Conservation (phyloP, 1,139 yeast species). For the Pichia cactophila region DNA sequence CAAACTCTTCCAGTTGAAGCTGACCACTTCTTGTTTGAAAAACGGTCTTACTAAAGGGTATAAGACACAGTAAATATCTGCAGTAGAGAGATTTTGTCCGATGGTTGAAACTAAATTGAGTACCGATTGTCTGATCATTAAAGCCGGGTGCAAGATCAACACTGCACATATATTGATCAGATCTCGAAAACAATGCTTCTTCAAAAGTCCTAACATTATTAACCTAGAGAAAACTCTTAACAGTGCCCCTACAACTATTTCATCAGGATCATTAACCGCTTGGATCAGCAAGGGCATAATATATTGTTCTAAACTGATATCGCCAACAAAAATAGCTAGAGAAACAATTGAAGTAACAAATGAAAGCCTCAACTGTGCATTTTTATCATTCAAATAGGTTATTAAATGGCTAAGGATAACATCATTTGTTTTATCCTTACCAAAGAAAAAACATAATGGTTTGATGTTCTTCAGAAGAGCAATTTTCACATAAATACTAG, state of each 20-base stretch:
- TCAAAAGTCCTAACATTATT: slow-evolving; percentile 46
- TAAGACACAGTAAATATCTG: slow-evolving; percentile 76
- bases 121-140: slow-evolving; percentile 72
- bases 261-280: slow-evolving; percentile 76
- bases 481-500: slow-evolving; percentile 56
- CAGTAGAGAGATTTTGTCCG: slow-evolving; percentile 55
- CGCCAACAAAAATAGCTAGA: slow-evolving; percentile 75
- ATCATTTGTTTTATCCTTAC: slow-evolving; percentile 82
- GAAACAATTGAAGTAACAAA: slow-evolving; percentile 73
- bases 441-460: slow-evolving; percentile 75
- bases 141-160: slow-evolving; percentile 74
- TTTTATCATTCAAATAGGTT: slow-evolving; percentile 80
- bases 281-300: slow-evolving; percentile 78
- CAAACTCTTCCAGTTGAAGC: slow-evolving; percentile 56
- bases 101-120: slow-evolving; percentile 55
- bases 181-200: slow-evolving; percentile 43
- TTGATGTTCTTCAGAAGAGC: slow-evolving; percentile 61
- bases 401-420: slow-evolving; percentile 82
- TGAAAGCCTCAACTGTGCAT: slow-evolving; percentile 57
- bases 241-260: slow-evolving; percentile 71
- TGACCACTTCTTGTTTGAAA: slow-evolving; percentile 67
- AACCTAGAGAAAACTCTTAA: slow-evolving; percentile 57
- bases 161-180: slow-evolving; percentile 41
- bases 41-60: slow-evolving; percentile 77
- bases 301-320: slow-evolving; percentile 77